Conservation (phyloP, 805 yeast genomes). For the Schwanniomyces pseudopolymorphus region DNA sequence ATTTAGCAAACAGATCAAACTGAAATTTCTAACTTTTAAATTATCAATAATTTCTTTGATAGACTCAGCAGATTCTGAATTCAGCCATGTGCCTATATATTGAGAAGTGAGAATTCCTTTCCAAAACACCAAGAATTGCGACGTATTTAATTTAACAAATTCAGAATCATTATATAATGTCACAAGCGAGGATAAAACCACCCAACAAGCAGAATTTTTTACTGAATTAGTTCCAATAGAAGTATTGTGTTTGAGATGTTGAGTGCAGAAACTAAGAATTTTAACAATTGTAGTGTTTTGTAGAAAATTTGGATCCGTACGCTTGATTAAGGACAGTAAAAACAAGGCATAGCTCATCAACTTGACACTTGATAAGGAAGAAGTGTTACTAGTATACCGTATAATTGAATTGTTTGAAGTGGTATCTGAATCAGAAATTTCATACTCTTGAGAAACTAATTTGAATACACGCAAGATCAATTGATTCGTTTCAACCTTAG, state of each 20-base stretch:
- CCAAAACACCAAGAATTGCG: slow-evolving; percentile 46
- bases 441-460: slow-evolving; percentile 28
- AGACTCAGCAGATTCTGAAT: slow-evolving; percentile 16
- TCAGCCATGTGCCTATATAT: slow-evolving; percentile 24
- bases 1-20: slow-evolving; percentile 40
- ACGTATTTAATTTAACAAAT: slow-evolving; percentile 42
- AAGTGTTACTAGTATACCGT: slow-evolving; percentile 17
- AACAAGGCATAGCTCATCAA: slow-evolving; percentile 35
- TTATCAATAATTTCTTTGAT: slow-evolving; percentile 31
- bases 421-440: slow-evolving; percentile 9
- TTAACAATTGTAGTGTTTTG: slow-evolving; percentile 42
- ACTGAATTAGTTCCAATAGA: slow-evolving; percentile 17
- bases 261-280: slow-evolving; percentile 46
- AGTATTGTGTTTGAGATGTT: slow-evolving; percentile 37
- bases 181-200: slow-evolving; percentile 38
- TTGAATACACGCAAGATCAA: slow-evolving; percentile 31
- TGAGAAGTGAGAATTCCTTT: slow-evolving; percentile 44
- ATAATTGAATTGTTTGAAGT: slow-evolving; percentile 7
- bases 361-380: slow-evolving; percentile 17
- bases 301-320: slow-evolving; percentile 31
- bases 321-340: slow-evolving; percentile 34
- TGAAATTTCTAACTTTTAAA: slow-evolving; percentile 35
- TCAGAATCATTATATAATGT: slow-evolving; percentile 42
- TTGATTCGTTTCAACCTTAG: slow-evolving; percentile 35
- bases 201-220: slow-evolving; percentile 40